A percentile compares a stretch with the other conserved stretches of the same genome.
These are phyloP conservation scores for Phytophthora melonis DNA, from an alignment of 352 stramenopile species.

Conservation along the genomic window DNA sequence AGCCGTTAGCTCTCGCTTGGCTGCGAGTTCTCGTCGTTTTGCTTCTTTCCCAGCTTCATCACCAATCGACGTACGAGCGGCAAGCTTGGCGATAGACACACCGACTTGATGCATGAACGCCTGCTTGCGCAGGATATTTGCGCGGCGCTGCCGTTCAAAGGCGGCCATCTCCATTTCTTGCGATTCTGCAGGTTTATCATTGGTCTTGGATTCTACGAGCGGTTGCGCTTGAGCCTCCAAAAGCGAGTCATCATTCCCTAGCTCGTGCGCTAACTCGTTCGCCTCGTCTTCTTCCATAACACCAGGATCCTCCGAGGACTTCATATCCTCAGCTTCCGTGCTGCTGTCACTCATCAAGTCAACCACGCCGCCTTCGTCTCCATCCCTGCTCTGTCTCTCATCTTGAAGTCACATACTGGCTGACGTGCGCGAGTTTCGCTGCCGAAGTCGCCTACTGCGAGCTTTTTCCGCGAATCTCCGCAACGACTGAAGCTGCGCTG, in stretches of 20 bases:
- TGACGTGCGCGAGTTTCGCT: not conserved
- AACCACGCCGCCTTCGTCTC: not conserved
- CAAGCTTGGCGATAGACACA: slow-evolving; percentile 65
- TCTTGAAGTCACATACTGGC: not conserved
- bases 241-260: not conserved
- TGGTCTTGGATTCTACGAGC: not conserved
- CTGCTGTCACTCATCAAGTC: too few species aligned
- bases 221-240: not conserved
- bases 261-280: not conserved
- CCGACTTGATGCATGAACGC: slow-evolving; percentile 75
- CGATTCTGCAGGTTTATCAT: not conserved
- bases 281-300: not conserved
- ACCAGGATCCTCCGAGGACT: not conserved
- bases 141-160: slow-evolving; percentile 74
- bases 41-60: slow-evolving; percentile 15
- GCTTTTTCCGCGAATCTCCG: not conserved
- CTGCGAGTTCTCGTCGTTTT: slow-evolving; percentile 14
- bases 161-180: not conserved
- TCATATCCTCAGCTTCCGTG: not conserved
- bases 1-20: slow-evolving; percentile 9
- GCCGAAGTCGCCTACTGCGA: not conserved
- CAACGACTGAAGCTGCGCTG: not conserved
- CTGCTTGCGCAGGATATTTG: slow-evolving; percentile 79
- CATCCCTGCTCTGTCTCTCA: not conserved
- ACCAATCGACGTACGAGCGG: slow-evolving; percentile 47